Evolutionary conservation across 306 rosid genomes (phyloP).

Genomic region (Mimosa bimucronata): DNA sequence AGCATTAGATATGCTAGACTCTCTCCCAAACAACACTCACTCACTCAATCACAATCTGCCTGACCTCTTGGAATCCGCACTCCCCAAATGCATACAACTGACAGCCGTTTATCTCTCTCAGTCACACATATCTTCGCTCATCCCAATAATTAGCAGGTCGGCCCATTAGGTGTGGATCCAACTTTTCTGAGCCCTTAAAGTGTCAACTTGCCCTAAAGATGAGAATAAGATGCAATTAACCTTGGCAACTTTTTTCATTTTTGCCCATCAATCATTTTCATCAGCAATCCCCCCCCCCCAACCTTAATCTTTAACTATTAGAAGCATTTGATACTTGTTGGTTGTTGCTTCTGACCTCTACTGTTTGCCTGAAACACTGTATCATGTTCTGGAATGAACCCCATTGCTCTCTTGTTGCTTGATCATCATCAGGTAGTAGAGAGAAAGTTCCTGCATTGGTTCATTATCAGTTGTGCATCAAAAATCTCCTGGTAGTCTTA

Average conservation of each 20-base stretch:
- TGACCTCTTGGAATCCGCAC: background rate
- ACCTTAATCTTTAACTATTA: background rate
- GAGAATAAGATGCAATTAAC: background rate
- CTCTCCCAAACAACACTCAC: background rate
- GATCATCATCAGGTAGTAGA: background rate
- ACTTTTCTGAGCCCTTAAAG: background rate
- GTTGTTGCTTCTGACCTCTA: background rate
- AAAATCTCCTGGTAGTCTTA: background rate
- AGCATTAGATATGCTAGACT: background rate
- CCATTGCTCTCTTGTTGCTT: background rate
- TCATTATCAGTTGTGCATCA: background rate
- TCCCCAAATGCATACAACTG: background rate
- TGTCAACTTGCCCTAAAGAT: background rate
- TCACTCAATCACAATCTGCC: background rate
- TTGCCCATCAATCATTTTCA: background rate
- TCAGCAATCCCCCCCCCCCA: background rate
- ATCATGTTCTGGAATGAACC: background rate
- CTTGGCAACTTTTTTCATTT: background rate
- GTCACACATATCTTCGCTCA: background rate
- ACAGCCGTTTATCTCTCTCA: background rate
- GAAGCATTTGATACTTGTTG: background rate
- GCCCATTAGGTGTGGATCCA: background rate
- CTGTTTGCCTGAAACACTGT: background rate
- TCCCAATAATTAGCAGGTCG: too few species aligned
- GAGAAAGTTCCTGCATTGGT: background rate